Evolutionary conservation across 306 rosid genomes (phyloP).

Genomic region (Trifolium repens): DNA sequence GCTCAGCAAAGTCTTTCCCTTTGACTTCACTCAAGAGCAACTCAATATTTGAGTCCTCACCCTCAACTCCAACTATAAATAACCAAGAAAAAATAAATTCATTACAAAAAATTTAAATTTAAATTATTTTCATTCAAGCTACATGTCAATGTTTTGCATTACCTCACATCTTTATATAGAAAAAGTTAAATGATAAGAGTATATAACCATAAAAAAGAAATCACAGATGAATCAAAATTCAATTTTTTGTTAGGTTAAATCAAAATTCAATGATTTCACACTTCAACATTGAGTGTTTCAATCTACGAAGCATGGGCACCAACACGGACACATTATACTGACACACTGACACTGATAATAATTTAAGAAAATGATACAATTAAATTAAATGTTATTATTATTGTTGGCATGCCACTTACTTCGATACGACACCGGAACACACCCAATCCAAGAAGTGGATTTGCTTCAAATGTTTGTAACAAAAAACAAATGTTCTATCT

Average conservation of each 20-base stretch:
- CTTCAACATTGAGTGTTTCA: background rate
- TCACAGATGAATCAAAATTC: background rate
- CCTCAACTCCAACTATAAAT: conserved; percentile 65
- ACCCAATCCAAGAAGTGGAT: too few species aligned
- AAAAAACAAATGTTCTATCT: too few species aligned
- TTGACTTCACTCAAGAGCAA: conserved; percentile 57
- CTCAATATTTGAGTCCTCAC: conserved; percentile 53
- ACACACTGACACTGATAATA: too few species aligned
- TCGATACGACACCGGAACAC: too few species aligned
- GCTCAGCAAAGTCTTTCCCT: conserved; percentile 67
- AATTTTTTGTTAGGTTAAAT: background rate
- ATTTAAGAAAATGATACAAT: too few species aligned
- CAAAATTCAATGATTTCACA: background rate
- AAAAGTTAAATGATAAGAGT: too few species aligned
- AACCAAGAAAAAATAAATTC: background rate
- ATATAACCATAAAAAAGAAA: background rate
- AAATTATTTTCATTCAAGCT: background rate
- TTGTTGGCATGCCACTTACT: too few species aligned
- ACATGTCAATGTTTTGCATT: background rate
- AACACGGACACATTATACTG: too few species aligned
- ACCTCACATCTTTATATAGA: background rate
- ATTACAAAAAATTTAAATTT: background rate
- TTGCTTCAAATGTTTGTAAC: too few species aligned
- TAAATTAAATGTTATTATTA: too few species aligned
- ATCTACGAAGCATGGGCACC: too few species aligned